These are phyloP conservation scores for Mediolabrus comicus DNA, from an alignment of 108 stramenopile genomes.

Conservation along the genomic window DNA sequence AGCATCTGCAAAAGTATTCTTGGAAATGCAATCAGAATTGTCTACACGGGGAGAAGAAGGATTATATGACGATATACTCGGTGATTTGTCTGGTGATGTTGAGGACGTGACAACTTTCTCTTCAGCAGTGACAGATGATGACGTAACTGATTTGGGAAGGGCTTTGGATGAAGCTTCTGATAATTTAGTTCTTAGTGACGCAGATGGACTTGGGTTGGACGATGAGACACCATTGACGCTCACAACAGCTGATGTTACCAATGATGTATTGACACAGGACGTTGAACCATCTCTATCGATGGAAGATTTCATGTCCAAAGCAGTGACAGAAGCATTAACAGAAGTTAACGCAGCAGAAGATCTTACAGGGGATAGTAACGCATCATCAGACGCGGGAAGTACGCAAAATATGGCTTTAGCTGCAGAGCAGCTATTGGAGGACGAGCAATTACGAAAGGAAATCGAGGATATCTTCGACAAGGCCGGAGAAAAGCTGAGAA, in stretches of 20 bases:
- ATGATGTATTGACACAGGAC: constrained; percentile 34
- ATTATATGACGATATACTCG: constrained; percentile 27
- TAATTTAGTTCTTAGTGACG: constrained; percentile 14
- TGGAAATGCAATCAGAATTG: constrained; percentile 32
- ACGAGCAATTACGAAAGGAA: constrained; percentile 27
- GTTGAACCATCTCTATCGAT: constrained; percentile 28
- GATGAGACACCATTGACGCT: neutral
- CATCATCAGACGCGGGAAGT: neutral
- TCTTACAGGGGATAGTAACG: neutral
- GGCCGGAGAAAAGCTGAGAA: constrained; percentile 27
- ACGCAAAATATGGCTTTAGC: constrained; percentile 16
- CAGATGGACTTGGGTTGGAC: constrained; percentile 30
- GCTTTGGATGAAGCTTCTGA: constrained; percentile 19
- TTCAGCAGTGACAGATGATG: neutral
- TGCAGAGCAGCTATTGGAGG: constrained; percentile 17
- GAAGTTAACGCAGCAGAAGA: constrained; percentile 24
- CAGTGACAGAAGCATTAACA: constrained; percentile 23
- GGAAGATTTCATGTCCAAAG: constrained; percentile 38
- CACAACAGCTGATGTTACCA: constrained; percentile 35
- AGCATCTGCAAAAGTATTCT: constrained; percentile 16
- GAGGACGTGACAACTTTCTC: neutral
- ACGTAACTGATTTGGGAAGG: constrained; percentile 17
- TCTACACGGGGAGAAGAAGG: constrained; percentile 18
- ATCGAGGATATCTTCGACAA: constrained; percentile 40
- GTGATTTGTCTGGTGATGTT: constrained; percentile 13